Conservation (phyloP, 495 filamentous ascomycete genomes). For the Viridothelium virens region DNA sequence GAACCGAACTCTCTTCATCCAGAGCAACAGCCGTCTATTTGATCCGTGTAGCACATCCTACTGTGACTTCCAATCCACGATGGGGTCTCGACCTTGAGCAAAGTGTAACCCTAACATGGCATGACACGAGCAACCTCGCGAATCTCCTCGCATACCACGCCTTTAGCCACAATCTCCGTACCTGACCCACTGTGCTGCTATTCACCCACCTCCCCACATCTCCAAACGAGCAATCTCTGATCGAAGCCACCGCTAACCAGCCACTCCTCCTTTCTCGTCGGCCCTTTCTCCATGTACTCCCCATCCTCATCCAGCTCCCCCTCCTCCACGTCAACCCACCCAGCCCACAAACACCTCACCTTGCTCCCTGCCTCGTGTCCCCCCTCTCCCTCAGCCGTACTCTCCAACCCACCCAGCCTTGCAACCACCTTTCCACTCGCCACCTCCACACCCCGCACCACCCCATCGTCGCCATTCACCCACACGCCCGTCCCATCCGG, state of each 20-base stretch:
- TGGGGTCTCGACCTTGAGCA: too few relatives aligned
- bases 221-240: conserved; percentile 54
- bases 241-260: conserved; percentile 65
- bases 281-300: conserved; percentile 5
- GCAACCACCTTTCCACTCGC: conserved; percentile 51
- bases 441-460: conserved; percentile 55
- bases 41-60: too few relatives aligned
- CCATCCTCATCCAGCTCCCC: conserved; percentile 20
- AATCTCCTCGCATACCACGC: too few relatives aligned
- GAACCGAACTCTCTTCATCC: too few relatives aligned
- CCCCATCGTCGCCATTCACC: conserved; percentile 64
- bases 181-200: conserved; percentile 19
- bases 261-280: conserved; percentile 42
- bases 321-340: conserved; percentile 38
- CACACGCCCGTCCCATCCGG: conserved; percentile 58
- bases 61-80: too few relatives aligned
- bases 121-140: too few relatives aligned
- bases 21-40: too few relatives aligned
- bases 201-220: not conserved
- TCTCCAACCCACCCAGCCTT: conserved; percentile 29
- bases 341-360: conserved; percentile 59
- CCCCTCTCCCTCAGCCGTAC: conserved; percentile 26
- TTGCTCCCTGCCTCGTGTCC: conserved; percentile 56
- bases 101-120: too few relatives aligned
- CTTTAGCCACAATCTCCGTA: too few relatives aligned